These are phyloP conservation scores for Pichia thaimueangensis DNA, from an alignment of 805 yeast genomes.

Conservation along the genomic window DNA sequence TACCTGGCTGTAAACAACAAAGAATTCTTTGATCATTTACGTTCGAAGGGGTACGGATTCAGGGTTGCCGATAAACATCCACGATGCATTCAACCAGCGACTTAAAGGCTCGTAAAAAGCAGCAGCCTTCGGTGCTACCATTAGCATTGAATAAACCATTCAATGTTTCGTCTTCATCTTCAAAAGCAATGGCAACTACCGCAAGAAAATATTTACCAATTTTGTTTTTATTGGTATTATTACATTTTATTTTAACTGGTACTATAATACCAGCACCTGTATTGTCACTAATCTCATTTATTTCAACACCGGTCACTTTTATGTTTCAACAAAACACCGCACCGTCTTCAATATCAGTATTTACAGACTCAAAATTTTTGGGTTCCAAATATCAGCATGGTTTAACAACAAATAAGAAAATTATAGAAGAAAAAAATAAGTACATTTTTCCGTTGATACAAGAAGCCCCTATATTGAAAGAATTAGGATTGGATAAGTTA, in stretches of 20 bases:
- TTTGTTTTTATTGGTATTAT: not conserved
- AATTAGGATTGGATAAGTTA: conserved; percentile 46
- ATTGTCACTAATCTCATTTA: not conserved
- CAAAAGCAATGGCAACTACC: not conserved
- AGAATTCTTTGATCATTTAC: too few species aligned
- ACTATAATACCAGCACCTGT: conserved; percentile 1
- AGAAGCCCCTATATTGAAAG: conserved; percentile 55
- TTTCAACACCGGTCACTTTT: not conserved
- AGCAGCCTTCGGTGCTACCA: not conserved
- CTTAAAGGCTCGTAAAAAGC: conserved; percentile 4
- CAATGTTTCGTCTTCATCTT: not conserved
- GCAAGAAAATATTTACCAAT: conserved; percentile 4
- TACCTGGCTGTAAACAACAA: too few species aligned
- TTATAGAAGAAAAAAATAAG: conserved; percentile 43
- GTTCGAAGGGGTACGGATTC: not conserved
- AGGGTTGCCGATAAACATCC: too few species aligned
- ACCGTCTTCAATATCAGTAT: conserved; percentile 4
- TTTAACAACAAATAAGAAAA: conserved; percentile 21
- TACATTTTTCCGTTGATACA: conserved; percentile 73
- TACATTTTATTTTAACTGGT: conserved; percentile 4
- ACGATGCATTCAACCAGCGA: conserved; percentile 1
- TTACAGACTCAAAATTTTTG: conserved; percentile 18
- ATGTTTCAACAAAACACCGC: not conserved
- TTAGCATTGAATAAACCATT: not conserved
- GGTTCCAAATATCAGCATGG: conserved; percentile 7